A percentile compares a stretch with the other conserved stretches of the same genome.
These are phyloP conservation scores for Pachysandra terminalis DNA, from an alignment of 164 flowering plant genomes.

Conservation along the genomic window DNA sequence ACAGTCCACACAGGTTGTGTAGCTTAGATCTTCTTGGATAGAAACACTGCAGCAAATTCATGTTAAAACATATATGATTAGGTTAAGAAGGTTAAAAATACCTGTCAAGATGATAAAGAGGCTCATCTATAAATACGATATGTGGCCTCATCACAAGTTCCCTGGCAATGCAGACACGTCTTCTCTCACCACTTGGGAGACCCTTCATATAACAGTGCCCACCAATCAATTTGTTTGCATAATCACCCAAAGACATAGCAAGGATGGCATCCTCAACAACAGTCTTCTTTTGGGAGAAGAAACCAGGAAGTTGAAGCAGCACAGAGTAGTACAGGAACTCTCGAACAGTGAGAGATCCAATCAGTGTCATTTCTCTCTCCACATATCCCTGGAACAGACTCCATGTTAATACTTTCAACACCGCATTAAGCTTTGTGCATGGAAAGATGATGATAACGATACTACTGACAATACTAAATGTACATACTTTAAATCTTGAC, in stretches of 20 bases:
- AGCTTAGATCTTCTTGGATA: background rate
- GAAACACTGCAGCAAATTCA: background rate
- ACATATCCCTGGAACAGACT: slow-evolving; percentile 69
- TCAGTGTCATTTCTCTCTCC: slow-evolving; percentile 72
- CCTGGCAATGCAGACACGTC: slow-evolving; percentile 94
- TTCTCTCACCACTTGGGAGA: slow-evolving; percentile 85
- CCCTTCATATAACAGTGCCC: slow-evolving; percentile 95
- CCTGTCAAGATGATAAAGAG: slow-evolving; percentile 99
- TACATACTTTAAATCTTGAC: no score
- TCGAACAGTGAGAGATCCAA: slow-evolving; percentile 92
- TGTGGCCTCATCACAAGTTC: slow-evolving; percentile 98
- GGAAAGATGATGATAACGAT: background rate
- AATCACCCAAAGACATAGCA: slow-evolving; percentile 91
- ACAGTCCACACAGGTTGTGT: background rate
- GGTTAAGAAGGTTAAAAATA: slow-evolving; percentile 14
- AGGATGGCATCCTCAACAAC: slow-evolving; percentile 93
- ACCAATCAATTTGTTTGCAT: slow-evolving; percentile 88
- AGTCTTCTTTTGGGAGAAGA: slow-evolving; percentile 71
- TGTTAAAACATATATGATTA: background rate
- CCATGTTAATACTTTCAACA: slow-evolving; percentile 3
- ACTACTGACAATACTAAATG: no score
- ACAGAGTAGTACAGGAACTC: slow-evolving; percentile 93
- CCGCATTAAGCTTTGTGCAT: background rate
- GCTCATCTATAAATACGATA: slow-evolving; percentile 87
- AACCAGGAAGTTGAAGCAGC: slow-evolving; percentile 91